Conservation (phyloP, 345 rosid species). For the Geranium brycei region DNA sequence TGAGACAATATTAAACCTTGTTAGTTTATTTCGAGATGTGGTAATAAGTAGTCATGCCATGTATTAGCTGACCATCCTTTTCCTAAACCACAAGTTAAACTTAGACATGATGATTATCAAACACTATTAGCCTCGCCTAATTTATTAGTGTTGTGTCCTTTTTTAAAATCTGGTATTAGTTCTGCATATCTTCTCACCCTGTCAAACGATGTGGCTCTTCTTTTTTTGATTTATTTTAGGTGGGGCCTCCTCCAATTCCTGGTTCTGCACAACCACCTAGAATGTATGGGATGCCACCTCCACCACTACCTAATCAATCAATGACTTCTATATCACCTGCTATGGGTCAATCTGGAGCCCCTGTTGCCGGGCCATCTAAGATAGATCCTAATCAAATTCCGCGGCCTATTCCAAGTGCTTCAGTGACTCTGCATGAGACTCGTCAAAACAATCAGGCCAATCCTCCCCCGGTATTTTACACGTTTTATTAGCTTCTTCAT, state of each 20-base stretch:
- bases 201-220: conserved; percentile 6
- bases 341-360: conserved; percentile 63
- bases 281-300: conserved; percentile 71
- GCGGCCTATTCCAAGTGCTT: conserved; percentile 69
- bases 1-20: too few species aligned
- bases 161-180: background rate
- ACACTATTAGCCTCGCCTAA: too few species aligned
- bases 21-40: too few species aligned
- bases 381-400: conserved; percentile 97
- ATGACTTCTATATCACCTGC: conserved; percentile 71
- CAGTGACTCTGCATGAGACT: conserved; percentile 59
- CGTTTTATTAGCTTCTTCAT: background rate
- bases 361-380: conserved; percentile 57
- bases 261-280: conserved; percentile 58
- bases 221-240: conserved; percentile 33
- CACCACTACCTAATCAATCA: conserved; percentile 56
- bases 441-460: conserved; percentile 79
- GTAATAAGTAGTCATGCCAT: too few species aligned
- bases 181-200: conserved; percentile 3
- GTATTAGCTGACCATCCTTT: too few species aligned
- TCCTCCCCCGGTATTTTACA: conserved; percentile 66
- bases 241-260: conserved; percentile 43
- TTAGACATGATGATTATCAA: too few species aligned
- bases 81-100: too few species aligned
- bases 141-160: background rate